phyloP scores from a whole-genome alignment of 164 flowering plant genomes.

The Santalum album region DNA sequence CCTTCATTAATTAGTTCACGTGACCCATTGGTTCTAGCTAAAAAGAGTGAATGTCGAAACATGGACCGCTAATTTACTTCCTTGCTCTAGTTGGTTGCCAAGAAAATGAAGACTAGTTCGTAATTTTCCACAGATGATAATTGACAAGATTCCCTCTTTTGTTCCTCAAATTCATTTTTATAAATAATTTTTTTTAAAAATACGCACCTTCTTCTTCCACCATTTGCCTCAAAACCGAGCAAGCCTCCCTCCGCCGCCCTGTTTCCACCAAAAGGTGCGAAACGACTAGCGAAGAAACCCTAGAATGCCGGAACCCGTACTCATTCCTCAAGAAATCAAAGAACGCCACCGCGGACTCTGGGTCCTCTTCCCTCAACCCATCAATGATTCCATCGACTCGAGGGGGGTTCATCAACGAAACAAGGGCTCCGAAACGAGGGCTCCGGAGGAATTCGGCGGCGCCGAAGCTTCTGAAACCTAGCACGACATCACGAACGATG shows the following conservation, averaged over 20 bases:
- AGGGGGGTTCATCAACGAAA: slow-evolving; percentile 11
- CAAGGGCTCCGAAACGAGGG: slow-evolving; percentile 9
- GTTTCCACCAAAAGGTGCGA: slow-evolving; percentile 46
- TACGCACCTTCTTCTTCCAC: slow-evolving; percentile 45
- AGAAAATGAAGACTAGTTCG: too few species aligned
- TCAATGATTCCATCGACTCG: slow-evolving; percentile 24
- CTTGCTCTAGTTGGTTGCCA: too few species aligned
- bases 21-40: too few species aligned
- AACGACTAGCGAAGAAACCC: slow-evolving; percentile 25
- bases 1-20: not conserved
- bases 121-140: too few species aligned
- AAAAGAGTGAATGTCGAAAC: too few species aligned
- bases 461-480: slow-evolving; percentile 14
- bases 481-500: slow-evolving; percentile 17
- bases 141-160: too few species aligned
- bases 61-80: too few species aligned
- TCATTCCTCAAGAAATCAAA: slow-evolving; percentile 27
- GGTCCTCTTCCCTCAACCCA: slow-evolving; percentile 12
- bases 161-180: too few species aligned
- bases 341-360: slow-evolving; percentile 28
- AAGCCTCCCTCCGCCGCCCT: slow-evolving; percentile 26
- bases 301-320: slow-evolving; percentile 35
- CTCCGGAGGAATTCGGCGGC: not conserved
- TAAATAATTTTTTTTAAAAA: too few species aligned
- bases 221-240: slow-evolving; percentile 25